Percentiles rank a stretch among this genome's conserved stretches.
Conservation (phyloP, 495 filamentous ascomycete genomes). For the Wilcoxina mikolae region DNA sequence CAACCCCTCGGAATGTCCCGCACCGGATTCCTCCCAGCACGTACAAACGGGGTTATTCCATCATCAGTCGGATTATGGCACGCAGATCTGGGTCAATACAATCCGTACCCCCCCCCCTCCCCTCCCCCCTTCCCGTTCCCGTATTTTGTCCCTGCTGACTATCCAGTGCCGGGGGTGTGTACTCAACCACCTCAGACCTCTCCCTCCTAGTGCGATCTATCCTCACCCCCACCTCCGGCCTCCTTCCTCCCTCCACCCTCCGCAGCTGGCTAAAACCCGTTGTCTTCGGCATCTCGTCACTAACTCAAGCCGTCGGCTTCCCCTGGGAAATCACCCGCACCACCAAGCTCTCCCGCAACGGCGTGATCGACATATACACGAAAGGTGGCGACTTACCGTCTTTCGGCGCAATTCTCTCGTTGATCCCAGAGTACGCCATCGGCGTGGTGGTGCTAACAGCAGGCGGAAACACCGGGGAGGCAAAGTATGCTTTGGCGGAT, state of each 20-base stretch:
- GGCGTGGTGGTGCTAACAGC: conserved; percentile 11
- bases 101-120: no score
- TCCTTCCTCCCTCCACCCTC: background rate
- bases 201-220: conserved; percentile 7
- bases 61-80: no score
- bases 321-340: conserved; percentile 17
- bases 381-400: conserved; percentile 15
- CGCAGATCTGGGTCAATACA: no score
- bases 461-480: background rate
- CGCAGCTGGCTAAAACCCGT: conserved; percentile 13
- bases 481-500: background rate
- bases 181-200: conserved; percentile 13
- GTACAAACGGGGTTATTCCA: no score
- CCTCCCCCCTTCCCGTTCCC: no score
- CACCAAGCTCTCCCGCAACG: conserved; percentile 8
- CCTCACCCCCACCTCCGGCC: conserved; percentile 3
- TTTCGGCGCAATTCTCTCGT: conserved; percentile 7
- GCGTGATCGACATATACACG: conserved; percentile 14
- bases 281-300: conserved; percentile 2
- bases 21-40: conserved; percentile 25
- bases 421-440: conserved; percentile 13
- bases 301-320: conserved; percentile 12
- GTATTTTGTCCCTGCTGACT: no score
- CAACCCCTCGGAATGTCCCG: conserved; percentile 31
- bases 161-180: conserved; percentile 11